These are phyloP conservation scores for Claviceps sorghi DNA, from an alignment of 2,329 filamentous ascomycete species.

Conservation along the genomic window DNA sequence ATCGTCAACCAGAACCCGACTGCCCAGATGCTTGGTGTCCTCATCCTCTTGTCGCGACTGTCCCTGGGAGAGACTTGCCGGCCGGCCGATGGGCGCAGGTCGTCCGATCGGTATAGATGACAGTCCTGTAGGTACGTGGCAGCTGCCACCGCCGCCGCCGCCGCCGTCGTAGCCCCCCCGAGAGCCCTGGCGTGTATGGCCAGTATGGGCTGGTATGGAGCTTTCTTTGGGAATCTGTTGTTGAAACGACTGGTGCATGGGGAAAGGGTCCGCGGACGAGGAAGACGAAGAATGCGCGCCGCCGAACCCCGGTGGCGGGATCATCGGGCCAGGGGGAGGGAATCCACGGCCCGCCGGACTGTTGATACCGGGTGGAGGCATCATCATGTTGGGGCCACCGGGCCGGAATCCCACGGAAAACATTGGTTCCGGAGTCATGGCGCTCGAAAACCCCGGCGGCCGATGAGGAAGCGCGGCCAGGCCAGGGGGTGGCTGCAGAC, in stretches of 20 bases:
- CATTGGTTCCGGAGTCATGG: constrained; percentile 37
- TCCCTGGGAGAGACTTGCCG: constrained; percentile 54
- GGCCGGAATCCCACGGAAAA: constrained; percentile 34
- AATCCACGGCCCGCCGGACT: constrained; percentile 29
- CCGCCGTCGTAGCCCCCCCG: constrained; percentile 46
- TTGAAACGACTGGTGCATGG: constrained; percentile 16
- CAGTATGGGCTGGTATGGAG: constrained; percentile 26
- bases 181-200: constrained; percentile 55
- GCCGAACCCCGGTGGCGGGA: constrained; percentile 22
- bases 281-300: constrained; percentile 11
- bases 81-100: constrained; percentile 76
- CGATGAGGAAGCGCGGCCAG: constrained; percentile 17
- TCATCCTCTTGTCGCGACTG: constrained; percentile 43
- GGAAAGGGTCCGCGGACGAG: constrained; percentile 16
- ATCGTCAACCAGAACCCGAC: constrained; percentile 74
- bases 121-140: constrained; percentile 9
- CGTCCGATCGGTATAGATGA: constrained; percentile 62
- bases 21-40: constrained; percentile 69
- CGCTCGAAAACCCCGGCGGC: constrained; percentile 40
- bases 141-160: constrained; percentile 47
- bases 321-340: constrained; percentile 21
- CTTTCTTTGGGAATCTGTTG: constrained; percentile 17
- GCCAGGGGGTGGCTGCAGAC: constrained; percentile 33
- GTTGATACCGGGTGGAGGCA: constrained; percentile 37
- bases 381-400: constrained; percentile 27